Conservation (phyloP, 257 asterid genomes). For the Gentiana dahurica region DNA sequence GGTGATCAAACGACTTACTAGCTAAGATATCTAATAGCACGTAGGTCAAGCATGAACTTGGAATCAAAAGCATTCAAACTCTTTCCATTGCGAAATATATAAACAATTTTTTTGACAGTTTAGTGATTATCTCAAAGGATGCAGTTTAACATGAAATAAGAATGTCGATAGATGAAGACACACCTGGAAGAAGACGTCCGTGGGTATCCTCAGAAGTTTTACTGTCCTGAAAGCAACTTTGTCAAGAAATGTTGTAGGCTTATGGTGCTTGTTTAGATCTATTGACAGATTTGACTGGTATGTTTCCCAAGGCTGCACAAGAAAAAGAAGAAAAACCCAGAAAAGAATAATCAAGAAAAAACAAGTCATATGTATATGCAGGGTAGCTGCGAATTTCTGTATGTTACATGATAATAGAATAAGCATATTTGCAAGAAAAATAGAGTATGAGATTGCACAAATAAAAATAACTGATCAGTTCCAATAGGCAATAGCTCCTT, state of each 20-base stretch:
- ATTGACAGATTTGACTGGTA: slow-evolving; percentile 55
- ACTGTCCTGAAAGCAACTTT: slow-evolving; percentile 71
- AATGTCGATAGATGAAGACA: slow-evolving; percentile 3
- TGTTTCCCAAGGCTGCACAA: slow-evolving; percentile 84
- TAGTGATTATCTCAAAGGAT: background rate
- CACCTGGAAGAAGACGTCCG: slow-evolving; percentile 74
- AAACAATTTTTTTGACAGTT: background rate
- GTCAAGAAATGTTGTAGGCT: slow-evolving; percentile 53
- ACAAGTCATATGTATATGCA: too few relatives aligned
- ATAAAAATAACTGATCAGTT: too few relatives aligned
- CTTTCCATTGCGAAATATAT: background rate
- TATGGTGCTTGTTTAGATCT: slow-evolving; percentile 80
- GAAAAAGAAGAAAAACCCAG: background rate
- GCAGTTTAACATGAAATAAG: background rate
- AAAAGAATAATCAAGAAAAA: too few relatives aligned
- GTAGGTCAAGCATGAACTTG: too few relatives aligned
- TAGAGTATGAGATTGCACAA: too few relatives aligned
- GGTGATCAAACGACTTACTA: too few relatives aligned
- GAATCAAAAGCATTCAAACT: too few relatives aligned
- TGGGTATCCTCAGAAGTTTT: slow-evolving; percentile 70
- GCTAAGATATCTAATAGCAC: too few relatives aligned
- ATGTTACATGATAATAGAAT: too few relatives aligned
- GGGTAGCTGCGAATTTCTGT: too few relatives aligned
- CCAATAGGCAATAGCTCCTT: too few relatives aligned
- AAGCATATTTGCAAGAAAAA: too few relatives aligned